Evolutionary conservation across 2,329 filamentous ascomycete species (phyloP).

Genomic region (Penicillium vulpinum): DNA sequence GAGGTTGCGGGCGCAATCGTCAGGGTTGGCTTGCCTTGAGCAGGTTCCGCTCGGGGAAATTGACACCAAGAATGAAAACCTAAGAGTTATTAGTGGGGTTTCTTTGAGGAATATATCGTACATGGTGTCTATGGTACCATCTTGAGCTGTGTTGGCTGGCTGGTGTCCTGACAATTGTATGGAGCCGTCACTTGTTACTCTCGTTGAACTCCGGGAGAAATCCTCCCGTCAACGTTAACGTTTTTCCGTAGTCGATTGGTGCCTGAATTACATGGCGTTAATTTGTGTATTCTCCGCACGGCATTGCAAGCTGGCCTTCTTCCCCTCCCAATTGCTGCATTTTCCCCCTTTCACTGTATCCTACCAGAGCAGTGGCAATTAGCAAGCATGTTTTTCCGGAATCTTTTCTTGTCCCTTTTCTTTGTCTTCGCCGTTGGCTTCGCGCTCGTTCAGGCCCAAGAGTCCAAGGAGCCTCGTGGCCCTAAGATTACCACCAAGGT

Average conservation of each 20-base stretch:
- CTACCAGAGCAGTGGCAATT: conserved; percentile 22
- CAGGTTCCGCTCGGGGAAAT: conserved; percentile 79
- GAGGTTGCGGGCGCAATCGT: conserved; percentile 1
- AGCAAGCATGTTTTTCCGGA: conserved; percentile 38
- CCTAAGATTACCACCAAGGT: conserved; percentile 95
- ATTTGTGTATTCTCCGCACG: conserved; percentile 22
- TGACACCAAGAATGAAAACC: conserved; percentile 84
- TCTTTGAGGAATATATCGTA: not conserved
- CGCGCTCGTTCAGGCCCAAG: conserved; percentile 68
- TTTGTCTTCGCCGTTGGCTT: conserved; percentile 72
- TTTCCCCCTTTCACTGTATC: conserved; percentile 18
- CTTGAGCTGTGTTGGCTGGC: conserved; percentile 18
- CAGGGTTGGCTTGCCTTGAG: conserved; percentile 65
- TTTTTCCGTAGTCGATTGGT: conserved; percentile 29
- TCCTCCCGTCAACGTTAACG: conserved; percentile 30
- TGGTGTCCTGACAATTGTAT: conserved; percentile 12
- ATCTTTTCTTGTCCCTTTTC: conserved; percentile 63
- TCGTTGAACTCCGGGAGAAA: conserved; percentile 32
- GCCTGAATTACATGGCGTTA: not conserved
- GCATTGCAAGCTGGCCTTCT: conserved; percentile 41
- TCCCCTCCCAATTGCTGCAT: conserved; percentile 14
- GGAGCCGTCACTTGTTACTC: conserved; percentile 12
- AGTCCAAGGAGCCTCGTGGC: conserved; percentile 63
- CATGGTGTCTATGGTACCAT: conserved; percentile 29
- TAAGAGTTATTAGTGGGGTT: conserved; percentile 36